These are phyloP conservation scores for Fusarium euwallaceae DNA, from an alignment of 2,329 filamentous ascomycete genomes.

Conservation along the genomic window DNA sequence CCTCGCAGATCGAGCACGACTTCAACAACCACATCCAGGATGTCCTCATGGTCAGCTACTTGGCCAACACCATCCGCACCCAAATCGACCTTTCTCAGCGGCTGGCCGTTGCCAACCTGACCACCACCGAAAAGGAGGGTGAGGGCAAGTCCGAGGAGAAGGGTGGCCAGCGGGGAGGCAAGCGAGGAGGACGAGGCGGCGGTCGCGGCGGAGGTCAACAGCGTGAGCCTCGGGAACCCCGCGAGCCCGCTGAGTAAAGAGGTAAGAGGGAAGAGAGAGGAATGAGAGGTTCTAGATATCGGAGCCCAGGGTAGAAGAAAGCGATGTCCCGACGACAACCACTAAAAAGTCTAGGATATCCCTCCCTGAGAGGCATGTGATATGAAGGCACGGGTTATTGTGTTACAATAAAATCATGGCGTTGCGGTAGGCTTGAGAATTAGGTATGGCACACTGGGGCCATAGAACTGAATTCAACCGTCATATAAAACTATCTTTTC, in stretches of 20 bases:
- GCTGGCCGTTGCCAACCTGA: conserved; percentile 82
- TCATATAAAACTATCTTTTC: conserved; percentile 44
- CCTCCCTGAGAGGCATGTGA: conserved; percentile 45
- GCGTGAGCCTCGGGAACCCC: conserved; percentile 62
- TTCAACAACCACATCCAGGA: conserved; percentile 99
- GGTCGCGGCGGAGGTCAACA: conserved; percentile 65
- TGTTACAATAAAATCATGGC: conserved; percentile 54
- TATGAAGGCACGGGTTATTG: conserved; percentile 49
- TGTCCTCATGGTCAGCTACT: conserved; percentile 96
- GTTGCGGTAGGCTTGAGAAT: conserved; percentile 54
- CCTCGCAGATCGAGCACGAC: conserved; percentile 91
- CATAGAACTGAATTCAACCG: conserved; percentile 53
- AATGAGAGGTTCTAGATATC: conserved; percentile 32
- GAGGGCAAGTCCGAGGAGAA: conserved; percentile 63
- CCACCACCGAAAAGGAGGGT: conserved; percentile 62
- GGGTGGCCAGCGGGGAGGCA: conserved; percentile 61
- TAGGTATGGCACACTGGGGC: conserved; percentile 46
- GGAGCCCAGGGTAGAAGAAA: conserved; percentile 39
- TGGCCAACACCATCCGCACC: conserved; percentile 98
- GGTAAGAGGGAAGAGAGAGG: conserved; percentile 25
- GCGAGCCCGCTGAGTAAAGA: conserved; percentile 52
- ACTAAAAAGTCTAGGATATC: conserved; percentile 39
- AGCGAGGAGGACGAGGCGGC: conserved; percentile 65
- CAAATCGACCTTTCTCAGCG: conserved; percentile 98
- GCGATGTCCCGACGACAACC: conserved; percentile 37